Evolutionary conservation across 345 rosid genomes (phyloP), one percentile per base, ranked within the genome.

Genomic region (Citrus unshiu): DNA sequence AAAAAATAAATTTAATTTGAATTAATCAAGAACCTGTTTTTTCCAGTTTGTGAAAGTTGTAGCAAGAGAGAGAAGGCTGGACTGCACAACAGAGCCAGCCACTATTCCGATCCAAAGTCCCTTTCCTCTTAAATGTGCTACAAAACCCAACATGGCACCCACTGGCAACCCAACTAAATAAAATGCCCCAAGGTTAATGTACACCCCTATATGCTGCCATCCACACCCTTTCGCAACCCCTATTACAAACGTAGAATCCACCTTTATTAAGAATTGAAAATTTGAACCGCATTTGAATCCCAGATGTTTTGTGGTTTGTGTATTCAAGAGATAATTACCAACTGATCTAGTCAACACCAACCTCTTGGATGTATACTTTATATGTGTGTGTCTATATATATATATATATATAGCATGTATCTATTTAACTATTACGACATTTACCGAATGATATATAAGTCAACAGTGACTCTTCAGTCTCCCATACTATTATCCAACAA

Each of bases 141-240:
- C 66, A 63, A 87, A 87, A 57, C 83, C 85, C 18, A 87, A 43
- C 12, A 76, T 16, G 1, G 75, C 59, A 0, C 83, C 82, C 5
- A 83, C 13, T 5, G 88, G 87, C 68, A 83, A 73, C 74, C 88
- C 90, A 66, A 85, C 72, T 72, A 80, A 9, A 74, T 83, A 86
- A 73, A 79, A 83, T 56, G 89, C 81, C 29, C 83, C 83, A 13
- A 86, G 68, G 56, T 83, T 86, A 30, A 83, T 54, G 18, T 76
- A 75, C 10, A 85, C 88, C 9, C 88, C 87, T 29, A 80, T 66
- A 7, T 67, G 68, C 69, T 83, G 85, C 90, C 86, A 85, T 24
- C 90, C 90, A 30, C 88, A 75, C 39, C 87, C 88, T 71, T 83
- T 82, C 0, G 87, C 86, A 51, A 87, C 78, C 54, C 90, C 90